A percentile compares a stretch with the other conserved stretches of the same genome.
Conservation (phyloP, 768 basidiomycete genomes). For the Cyathus striatus region DNA sequence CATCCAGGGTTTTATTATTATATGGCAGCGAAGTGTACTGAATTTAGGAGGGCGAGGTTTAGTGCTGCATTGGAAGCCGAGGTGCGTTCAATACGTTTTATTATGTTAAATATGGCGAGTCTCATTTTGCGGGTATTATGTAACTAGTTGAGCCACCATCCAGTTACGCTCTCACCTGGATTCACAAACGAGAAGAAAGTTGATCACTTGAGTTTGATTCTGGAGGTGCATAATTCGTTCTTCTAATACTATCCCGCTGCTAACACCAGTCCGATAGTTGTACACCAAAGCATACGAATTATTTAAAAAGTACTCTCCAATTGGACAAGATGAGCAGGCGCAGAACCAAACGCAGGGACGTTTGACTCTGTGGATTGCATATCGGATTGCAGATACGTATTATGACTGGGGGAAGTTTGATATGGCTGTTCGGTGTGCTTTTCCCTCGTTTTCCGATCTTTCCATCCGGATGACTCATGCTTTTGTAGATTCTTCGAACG, state of each 20-base stretch:
- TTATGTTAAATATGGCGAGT: neutral
- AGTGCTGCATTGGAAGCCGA: constrained; percentile 51
- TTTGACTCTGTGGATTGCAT: constrained; percentile 86
- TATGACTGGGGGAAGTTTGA: constrained; percentile 76
- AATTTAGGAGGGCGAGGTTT: constrained; percentile 68
- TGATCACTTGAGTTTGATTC: constrained; percentile 75
- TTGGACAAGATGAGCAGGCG: constrained; percentile 19
- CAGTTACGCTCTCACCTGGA: constrained; percentile 51
- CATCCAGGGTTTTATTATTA: constrained; percentile 94
- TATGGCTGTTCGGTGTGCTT: constrained; percentile 73
- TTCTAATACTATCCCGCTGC: neutral
- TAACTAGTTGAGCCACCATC: constrained; percentile 22
- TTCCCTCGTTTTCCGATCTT: constrained; percentile 1
- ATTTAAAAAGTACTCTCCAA: constrained; percentile 71
- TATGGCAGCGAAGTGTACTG: constrained; percentile 82
- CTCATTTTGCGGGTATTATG: neutral
- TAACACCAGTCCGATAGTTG: constrained; percentile 43
- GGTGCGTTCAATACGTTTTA: constrained; percentile 26
- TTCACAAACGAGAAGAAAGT: constrained; percentile 89
- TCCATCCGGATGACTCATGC: neutral
- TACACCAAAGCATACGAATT: constrained; percentile 93
- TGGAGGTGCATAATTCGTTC: constrained; percentile 57
- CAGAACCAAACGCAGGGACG: constrained; percentile 56
- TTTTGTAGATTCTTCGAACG: constrained; percentile 81
- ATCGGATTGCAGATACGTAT: constrained; percentile 86